These are phyloP conservation scores for Trichoderma atrobrunneum DNA, from an alignment of 2,329 filamentous ascomycete genomes.

Conservation along the genomic window DNA sequence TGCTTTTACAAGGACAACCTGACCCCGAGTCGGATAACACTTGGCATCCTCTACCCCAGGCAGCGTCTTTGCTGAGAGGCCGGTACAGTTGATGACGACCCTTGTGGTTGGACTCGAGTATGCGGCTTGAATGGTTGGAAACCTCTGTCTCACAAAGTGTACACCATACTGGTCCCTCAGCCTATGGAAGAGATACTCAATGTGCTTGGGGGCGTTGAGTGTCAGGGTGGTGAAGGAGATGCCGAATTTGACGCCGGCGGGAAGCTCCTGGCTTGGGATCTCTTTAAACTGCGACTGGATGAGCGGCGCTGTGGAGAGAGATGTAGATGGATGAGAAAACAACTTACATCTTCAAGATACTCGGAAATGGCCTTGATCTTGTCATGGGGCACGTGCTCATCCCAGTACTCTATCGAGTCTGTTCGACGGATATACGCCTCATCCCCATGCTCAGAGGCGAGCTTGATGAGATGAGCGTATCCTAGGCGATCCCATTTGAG, in stretches of 20 bases:
- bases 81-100: conserved; percentile 37
- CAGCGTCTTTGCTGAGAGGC: conserved; percentile 35
- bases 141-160: conserved; percentile 30
- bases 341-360: conserved; percentile 40
- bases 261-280: conserved; percentile 31
- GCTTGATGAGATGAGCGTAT: conserved; percentile 37
- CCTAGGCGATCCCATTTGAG: conserved; percentile 42
- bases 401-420: conserved; percentile 41
- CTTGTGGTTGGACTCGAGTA: conserved; percentile 28
- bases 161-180: conserved; percentile 32
- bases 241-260: conserved; percentile 34
- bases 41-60: conserved; percentile 37
- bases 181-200: conserved; percentile 30
- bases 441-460: conserved; percentile 32
- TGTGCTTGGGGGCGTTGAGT: conserved; percentile 39
- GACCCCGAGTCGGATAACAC: conserved; percentile 42
- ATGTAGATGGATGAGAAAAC: neutral
- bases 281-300: conserved; percentile 28
- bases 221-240: conserved; percentile 38
- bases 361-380: conserved; percentile 41
- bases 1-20: conserved; percentile 37
- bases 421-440: conserved; percentile 38
- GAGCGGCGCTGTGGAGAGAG: neutral
- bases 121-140: conserved; percentile 29
- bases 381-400: conserved; percentile 36